These are phyloP conservation scores for Leishmania tropica DNA, from an alignment of 208 protist genomes.

Conservation along the genomic window DNA sequence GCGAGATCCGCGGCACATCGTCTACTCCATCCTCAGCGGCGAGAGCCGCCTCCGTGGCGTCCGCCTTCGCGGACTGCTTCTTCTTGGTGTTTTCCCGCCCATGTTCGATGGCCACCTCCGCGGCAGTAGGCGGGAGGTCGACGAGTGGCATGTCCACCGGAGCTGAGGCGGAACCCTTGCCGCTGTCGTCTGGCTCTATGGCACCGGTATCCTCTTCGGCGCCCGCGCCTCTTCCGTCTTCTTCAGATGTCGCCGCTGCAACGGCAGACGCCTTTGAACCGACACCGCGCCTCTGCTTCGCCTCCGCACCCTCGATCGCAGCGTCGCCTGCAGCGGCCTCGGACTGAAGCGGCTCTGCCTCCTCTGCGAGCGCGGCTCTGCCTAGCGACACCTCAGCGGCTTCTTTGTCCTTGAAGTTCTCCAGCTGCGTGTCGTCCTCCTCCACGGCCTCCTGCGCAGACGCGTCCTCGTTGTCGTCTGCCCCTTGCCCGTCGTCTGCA, in stretches of 20 bases:
- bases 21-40: background rate
- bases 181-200: background rate
- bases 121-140: slow-evolving; percentile 14
- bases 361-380: background rate
- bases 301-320: background rate
- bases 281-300: background rate
- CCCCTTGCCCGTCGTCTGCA: background rate
- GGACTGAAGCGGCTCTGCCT: background rate
- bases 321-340: background rate
- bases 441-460: background rate
- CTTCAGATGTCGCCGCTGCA: background rate
- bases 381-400: background rate
- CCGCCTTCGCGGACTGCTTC: slow-evolving; percentile 1
- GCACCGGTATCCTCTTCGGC: background rate
- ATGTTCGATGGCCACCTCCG: slow-evolving; percentile 29
- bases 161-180: background rate
- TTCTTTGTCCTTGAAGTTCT: background rate
- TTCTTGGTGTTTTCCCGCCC: slow-evolving; percentile 1
- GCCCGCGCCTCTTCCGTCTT: background rate
- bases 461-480: slow-evolving; percentile 5
- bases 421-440: background rate
- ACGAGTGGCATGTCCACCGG: slow-evolving; percentile 14
- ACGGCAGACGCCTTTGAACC: background rate
- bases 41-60: background rate
- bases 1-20: slow-evolving; percentile 12